These are phyloP conservation scores for Pythium aquatile DNA, from an alignment of 352 stramenopile genomes.

Conservation along the genomic window DNA sequence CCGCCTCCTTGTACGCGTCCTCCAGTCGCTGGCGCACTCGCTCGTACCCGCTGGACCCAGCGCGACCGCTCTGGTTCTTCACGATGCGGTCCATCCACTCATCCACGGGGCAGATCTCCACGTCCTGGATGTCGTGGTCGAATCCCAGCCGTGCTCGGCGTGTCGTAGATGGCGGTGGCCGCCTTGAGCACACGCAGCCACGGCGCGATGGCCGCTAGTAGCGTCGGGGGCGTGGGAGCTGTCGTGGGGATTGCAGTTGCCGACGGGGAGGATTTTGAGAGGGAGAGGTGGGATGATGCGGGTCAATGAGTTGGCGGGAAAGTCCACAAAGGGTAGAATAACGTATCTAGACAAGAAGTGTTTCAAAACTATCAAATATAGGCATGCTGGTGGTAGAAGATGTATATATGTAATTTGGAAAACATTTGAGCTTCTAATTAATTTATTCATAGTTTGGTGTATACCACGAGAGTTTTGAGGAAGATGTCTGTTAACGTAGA, in stretches of 20 bases:
- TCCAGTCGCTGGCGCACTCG: constrained; percentile 4
- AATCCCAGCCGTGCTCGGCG: not conserved
- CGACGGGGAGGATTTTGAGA: not conserved
- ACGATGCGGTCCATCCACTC: not conserved
- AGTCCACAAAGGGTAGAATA: not conserved
- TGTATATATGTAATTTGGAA: no score
- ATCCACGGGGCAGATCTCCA: constrained; percentile 1
- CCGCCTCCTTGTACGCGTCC: constrained; percentile 1
- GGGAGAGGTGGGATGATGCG: not conserved
- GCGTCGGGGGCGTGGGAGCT: not conserved
- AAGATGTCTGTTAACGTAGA: no score
- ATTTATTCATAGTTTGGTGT: no score
- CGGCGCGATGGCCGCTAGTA: not conserved
- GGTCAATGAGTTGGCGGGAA: not conserved
- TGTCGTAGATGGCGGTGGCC: constrained; percentile 2
- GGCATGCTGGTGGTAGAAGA: no score
- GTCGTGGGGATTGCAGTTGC: not conserved
- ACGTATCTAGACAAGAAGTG: not conserved
- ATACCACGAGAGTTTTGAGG: no score
- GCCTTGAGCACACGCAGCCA: constrained; percentile 1
- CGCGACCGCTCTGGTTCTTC: constrained; percentile 4
- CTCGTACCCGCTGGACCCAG: not conserved
- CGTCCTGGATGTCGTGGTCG: not conserved
- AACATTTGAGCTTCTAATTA: no score
- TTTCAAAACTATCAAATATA: no score